phyloP scores from a whole-genome alignment of 257 asterid genomes.

The Leonotis leonurus region DNA sequence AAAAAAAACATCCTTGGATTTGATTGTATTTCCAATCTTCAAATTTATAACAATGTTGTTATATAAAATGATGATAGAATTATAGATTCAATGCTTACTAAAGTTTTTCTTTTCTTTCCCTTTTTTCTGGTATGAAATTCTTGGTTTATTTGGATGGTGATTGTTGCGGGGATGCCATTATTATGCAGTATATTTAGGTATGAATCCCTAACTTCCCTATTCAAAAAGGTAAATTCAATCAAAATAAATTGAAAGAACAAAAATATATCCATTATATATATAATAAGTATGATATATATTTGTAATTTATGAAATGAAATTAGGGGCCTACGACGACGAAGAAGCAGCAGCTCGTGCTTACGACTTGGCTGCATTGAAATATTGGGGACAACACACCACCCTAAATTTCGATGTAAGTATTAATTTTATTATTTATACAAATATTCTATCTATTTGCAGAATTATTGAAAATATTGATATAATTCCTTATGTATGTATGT shows the following conservation, averaged over 20 bases:
- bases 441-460: background rate
- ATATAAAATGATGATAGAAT: no score
- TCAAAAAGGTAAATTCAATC: no score
- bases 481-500: background rate
- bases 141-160: slow-evolving; percentile 29
- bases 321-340: slow-evolving; percentile 94
- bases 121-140: background rate
- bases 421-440: background rate
- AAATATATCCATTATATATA: slow-evolving; percentile 25
- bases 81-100: background rate
- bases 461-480: no score
- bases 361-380: slow-evolving; percentile 94
- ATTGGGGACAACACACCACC: slow-evolving; percentile 91
- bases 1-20: background rate
- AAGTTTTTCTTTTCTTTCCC: background rate
- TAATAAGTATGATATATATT: no score
- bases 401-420: slow-evolving; percentile 73
- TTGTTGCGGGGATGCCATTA: slow-evolving; percentile 40
- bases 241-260: background rate
- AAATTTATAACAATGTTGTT: no score
- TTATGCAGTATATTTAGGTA: slow-evolving; percentile 90
- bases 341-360: slow-evolving; percentile 98
- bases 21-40: background rate
- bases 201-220: slow-evolving; percentile 12
- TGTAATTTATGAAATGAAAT: slow-evolving; percentile 10